Base-by-base conservation (phyloP, 805 yeast species). In the Kazachstania martiniae region DNA sequence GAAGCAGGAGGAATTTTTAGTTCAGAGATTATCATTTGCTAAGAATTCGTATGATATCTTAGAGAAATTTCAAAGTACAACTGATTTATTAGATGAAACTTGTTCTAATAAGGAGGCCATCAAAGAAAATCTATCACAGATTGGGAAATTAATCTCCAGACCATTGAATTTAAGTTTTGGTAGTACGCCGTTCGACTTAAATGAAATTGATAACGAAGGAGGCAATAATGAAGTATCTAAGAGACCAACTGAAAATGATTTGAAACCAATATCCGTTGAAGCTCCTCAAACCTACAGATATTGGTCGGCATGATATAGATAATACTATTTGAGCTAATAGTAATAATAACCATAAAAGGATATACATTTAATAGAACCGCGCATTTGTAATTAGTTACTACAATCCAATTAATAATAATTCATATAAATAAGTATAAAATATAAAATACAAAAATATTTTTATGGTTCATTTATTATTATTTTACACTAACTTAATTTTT, bases 1-100 rank as follows among this genome's bases (percentile, higher is more conserved):
- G 38, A 77, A 74, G 46, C 82, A 78, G 45, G 80, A 76, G 43
- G 83, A 77, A 40, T 49, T 77, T 5, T 70, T 78, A 41, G 52
- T 77, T 29, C 85, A 80, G 43, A 61, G 85, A 36, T 50, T 82
- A 22, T 66, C 81, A n/a, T 64, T 81, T 41, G 66, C 78, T 27
- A 76, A 74, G 47, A 64, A 74, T 12, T 70, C 84, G 1, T 58
- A 66, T 13, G 46, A 61, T 2, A 62, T 78, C 4, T 57, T 73
- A 28, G 51, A 62, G 25, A 77, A 47, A 29, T 38, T 53, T 32
- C 45, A 46, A 36, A 41, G 46, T 22, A 34, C 49, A 27, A 24
- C 44, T 18, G 43, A 37, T 21, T 40, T 38, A 19, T 37, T 44
- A 25, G 50, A 40, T 13, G 33, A 35, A 3, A 37, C 32, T 27